A percentile compares a stretch with the other conserved stretches of the same genome.
Conservation (phyloP, 805 yeast species). For the Candida nonsorbophila region DNA sequence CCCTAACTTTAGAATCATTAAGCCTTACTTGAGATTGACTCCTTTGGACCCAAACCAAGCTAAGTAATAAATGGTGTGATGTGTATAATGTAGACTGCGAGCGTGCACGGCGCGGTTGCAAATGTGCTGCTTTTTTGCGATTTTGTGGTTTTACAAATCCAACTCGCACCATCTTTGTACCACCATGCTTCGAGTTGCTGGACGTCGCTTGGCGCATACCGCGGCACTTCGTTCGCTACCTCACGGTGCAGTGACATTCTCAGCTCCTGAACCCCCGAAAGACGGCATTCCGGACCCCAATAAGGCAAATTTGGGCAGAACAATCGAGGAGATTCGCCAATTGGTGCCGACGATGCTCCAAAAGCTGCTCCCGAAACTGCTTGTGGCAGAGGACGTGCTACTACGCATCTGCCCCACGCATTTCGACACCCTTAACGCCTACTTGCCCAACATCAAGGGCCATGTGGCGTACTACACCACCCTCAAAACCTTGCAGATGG, state of each 20-base stretch:
- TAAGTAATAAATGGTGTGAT: background rate
- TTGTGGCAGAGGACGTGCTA: slow-evolving; percentile 42
- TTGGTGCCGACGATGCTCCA: slow-evolving; percentile 49
- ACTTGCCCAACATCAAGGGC: slow-evolving; percentile 54
- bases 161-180: too few species aligned
- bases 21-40: slow-evolving; percentile 80
- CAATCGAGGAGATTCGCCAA: slow-evolving; percentile 41
- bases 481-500: slow-evolving; percentile 49
- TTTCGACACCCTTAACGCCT: slow-evolving; percentile 36
- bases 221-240: background rate
- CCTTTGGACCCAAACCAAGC: slow-evolving; percentile 27
- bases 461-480: slow-evolving; percentile 51
- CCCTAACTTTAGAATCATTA: slow-evolving; percentile 80
- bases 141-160: background rate
- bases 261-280: slow-evolving; percentile 1
- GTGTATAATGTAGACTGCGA: background rate
- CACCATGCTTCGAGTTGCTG: too few species aligned
- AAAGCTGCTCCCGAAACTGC: slow-evolving; percentile 36
- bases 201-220: too few species aligned
- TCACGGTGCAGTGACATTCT: background rate
- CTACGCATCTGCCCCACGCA: slow-evolving; percentile 55
- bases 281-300: slow-evolving; percentile 3
- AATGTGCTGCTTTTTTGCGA: background rate
- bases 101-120: background rate
- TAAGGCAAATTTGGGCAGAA: slow-evolving; percentile 51